Evolutionary conservation across 176 grass and related monocot genomes (phyloP).

Genomic region (Zea luxurians): DNA sequence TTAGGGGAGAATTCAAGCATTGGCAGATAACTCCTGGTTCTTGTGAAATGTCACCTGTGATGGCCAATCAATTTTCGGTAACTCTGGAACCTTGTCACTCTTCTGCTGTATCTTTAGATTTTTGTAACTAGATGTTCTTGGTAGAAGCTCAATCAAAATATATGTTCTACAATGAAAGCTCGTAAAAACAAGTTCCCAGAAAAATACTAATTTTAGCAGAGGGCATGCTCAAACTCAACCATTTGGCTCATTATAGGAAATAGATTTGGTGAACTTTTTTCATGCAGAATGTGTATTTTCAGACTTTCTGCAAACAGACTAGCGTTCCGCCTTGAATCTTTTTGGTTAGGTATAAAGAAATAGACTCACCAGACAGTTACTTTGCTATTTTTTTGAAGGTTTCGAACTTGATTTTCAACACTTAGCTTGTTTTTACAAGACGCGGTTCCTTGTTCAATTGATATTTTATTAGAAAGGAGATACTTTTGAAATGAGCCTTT

Average conservation of each 20-base stretch:
- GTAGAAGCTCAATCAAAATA: neutral
- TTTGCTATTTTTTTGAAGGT: neutral
- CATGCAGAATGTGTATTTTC: neutral
- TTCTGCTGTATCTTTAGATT: constrained; percentile 26
- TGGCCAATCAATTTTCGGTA: constrained; percentile 99
- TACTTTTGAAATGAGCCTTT: constrained; percentile 1
- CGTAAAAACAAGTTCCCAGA: neutral
- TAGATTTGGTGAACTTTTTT: neutral
- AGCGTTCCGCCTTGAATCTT: neutral
- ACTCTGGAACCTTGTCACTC: constrained; percentile 29
- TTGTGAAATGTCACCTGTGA: constrained; percentile 83
- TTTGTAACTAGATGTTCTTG: neutral
- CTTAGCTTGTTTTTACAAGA: neutral
- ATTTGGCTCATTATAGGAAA: neutral
- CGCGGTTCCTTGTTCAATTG: neutral
- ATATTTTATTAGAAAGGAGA: neutral
- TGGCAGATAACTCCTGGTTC: constrained; percentile 96
- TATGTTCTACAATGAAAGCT: neutral
- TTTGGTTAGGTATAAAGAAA: neutral
- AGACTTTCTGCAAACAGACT: neutral
- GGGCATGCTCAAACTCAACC: neutral
- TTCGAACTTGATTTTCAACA: neutral
- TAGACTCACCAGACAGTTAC: neutral
- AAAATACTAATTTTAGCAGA: neutral
- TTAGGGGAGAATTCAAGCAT: constrained; percentile 95